phyloP scores from a whole-genome alignment of 2,329 filamentous ascomycete genomes.

The Talaromyces sp. region DNA sequence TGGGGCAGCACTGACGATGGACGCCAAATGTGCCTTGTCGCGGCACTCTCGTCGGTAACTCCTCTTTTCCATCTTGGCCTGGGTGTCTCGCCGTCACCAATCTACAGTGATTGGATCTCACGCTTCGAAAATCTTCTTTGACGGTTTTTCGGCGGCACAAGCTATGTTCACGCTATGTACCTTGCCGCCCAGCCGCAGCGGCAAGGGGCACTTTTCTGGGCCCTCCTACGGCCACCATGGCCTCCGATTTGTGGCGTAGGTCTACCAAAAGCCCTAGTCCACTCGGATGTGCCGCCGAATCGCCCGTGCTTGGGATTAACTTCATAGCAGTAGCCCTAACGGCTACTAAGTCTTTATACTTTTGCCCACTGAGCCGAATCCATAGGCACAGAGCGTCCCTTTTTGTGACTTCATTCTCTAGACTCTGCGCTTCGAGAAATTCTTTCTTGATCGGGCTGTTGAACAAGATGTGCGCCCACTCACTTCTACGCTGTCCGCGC shows the following conservation, averaged over 20 bases:
- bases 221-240: neutral
- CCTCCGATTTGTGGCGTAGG: slow-evolving; percentile 16
- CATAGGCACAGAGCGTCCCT: slow-evolving; percentile 17
- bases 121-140: slow-evolving; percentile 14
- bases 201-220: slow-evolving; percentile 14
- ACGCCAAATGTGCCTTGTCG: slow-evolving; percentile 10
- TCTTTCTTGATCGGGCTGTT: neutral
- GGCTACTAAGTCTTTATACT: neutral
- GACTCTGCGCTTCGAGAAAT: slow-evolving; percentile 10
- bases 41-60: slow-evolving; percentile 6
- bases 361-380: neutral
- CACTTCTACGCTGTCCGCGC: slow-evolving; percentile 13
- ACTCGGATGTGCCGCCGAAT: slow-evolving; percentile 18
- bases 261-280: neutral
- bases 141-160: slow-evolving; percentile 13
- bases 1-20: neutral
- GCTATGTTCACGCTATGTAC: slow-evolving; percentile 16
- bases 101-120: slow-evolving; percentile 14
- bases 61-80: neutral
- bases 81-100: neutral
- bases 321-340: slow-evolving; percentile 14
- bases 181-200: slow-evolving; percentile 20
- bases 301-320: slow-evolving; percentile 17
- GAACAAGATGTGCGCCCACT: slow-evolving; percentile 9
- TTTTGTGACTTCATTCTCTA: slow-evolving; percentile 6